A percentile compares a stretch with the other conserved stretches of the same genome.
Conservation (phyloP, 1,284 basidiomycete genomes). For the Pholiota adiposa region DNA sequence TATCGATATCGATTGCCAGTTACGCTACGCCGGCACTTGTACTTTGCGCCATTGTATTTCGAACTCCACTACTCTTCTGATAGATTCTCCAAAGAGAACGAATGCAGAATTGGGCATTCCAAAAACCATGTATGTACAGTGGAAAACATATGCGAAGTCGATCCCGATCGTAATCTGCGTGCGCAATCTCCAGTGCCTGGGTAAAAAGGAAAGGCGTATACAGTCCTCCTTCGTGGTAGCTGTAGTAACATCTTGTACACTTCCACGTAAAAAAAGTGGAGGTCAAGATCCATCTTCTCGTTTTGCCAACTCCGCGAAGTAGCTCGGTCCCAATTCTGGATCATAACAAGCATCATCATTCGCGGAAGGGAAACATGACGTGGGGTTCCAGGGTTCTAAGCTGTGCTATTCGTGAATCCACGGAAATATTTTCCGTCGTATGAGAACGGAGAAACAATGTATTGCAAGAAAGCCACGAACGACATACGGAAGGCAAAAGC, state of each 20-base stretch:
- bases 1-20: conserved; percentile 38
- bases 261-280: conserved; percentile 4
- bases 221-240: neutral
- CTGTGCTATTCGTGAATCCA: neutral
- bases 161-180: neutral
- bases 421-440: neutral
- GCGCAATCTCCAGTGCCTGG: neutral
- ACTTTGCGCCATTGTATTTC: neutral
- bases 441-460: neutral
- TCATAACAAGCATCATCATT: conserved; percentile 2
- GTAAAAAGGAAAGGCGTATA: conserved; percentile 1
- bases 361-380: conserved; percentile 6
- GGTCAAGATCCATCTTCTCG: neutral
- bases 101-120: neutral
- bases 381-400: neutral
- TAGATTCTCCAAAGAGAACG: neutral
- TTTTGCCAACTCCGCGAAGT: conserved; percentile 7
- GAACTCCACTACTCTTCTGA: neutral
- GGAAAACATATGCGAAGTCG: conserved; percentile 3
- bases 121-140: neutral
- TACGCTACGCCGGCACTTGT: conserved; percentile 15
- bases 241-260: neutral
- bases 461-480: neutral
- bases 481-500: neutral
- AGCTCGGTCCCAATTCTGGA: neutral